Evolutionary conservation across 305 asterid species (phyloP).

Genomic region (Fraxinus baroniana): DNA sequence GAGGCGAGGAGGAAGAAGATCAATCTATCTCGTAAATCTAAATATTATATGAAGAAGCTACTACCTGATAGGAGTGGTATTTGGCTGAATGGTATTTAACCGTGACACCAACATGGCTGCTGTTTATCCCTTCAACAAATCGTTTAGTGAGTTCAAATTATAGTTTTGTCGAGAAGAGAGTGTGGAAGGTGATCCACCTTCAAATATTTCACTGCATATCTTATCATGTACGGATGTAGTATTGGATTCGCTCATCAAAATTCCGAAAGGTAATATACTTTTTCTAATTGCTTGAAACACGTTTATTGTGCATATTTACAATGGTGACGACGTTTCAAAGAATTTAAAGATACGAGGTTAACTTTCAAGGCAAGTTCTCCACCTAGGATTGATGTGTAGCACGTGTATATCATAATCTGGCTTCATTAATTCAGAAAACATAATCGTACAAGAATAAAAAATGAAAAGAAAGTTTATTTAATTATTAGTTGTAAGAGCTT

Average conservation of each 20-base stretch:
- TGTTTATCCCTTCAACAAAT: not conserved
- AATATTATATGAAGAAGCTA: conserved; percentile 82
- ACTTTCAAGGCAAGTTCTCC: too few relatives aligned
- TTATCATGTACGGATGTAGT: not conserved
- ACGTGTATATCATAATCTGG: too few relatives aligned
- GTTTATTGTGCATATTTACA: not conserved
- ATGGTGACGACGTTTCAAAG: not conserved
- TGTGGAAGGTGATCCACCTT: not conserved
- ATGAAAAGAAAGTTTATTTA: too few relatives aligned
- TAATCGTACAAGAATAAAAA: too few relatives aligned
- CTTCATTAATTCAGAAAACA: too few relatives aligned
- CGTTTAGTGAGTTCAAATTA: not conserved
- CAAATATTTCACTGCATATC: not conserved
- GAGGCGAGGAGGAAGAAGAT: conserved; percentile 70
- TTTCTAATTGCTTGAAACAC: not conserved
- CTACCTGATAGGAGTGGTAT: conserved; percentile 82
- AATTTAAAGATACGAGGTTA: too few relatives aligned
- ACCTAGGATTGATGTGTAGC: too few relatives aligned
- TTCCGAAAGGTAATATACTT: not conserved
- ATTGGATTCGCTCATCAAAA: not conserved
- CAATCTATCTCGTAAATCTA: conserved; percentile 70
- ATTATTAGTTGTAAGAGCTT: too few relatives aligned
- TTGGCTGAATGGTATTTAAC: conserved; percentile 40
- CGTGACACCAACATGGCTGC: conserved; percentile 9
- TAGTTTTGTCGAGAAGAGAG: not conserved